phyloP scores from a whole-genome alignment of 2,329 filamentous ascomycete species.

The Sclerotinia subarctica region DNA sequence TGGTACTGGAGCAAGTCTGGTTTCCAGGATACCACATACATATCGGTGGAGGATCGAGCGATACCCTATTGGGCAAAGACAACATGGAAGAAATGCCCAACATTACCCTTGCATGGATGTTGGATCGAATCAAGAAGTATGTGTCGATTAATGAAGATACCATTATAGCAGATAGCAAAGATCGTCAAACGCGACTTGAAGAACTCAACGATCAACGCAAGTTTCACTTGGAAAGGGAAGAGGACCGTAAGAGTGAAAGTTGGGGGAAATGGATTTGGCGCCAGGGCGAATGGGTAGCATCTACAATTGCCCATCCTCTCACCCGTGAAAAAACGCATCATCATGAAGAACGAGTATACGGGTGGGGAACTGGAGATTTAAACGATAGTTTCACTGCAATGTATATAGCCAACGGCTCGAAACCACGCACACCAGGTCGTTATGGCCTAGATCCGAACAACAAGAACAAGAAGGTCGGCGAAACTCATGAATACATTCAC shows the following conservation, averaged over 20 bases:
- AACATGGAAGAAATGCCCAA: conserved; percentile 17
- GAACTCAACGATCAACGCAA: not conserved
- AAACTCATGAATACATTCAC: conserved; percentile 4
- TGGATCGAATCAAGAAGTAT: conserved; percentile 17
- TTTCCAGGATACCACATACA: conserved; percentile 31
- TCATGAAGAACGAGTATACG: not conserved
- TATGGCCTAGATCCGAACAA: not conserved
- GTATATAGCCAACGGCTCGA: not conserved
- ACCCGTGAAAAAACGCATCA: not conserved
- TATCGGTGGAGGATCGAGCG: conserved; percentile 25
- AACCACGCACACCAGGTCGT: conserved; percentile 5
- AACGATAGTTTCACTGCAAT: not conserved
- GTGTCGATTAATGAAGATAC: not conserved
- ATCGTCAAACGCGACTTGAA: not conserved
- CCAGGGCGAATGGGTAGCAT: not conserved
- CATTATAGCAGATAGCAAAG: not conserved
- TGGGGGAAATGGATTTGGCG: not conserved
- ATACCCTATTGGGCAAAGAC: conserved; percentile 12
- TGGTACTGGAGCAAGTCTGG: conserved; percentile 29
- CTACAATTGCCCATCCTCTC: not conserved
- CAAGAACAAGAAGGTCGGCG: not conserved
- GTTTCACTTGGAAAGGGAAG: not conserved
- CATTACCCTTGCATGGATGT: conserved; percentile 30
- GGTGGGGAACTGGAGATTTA: not conserved
- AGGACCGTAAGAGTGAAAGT: not conserved